Base-by-base conservation (phyloP, 345 rosid species). In the Tarenaya hassleriana region DNA sequence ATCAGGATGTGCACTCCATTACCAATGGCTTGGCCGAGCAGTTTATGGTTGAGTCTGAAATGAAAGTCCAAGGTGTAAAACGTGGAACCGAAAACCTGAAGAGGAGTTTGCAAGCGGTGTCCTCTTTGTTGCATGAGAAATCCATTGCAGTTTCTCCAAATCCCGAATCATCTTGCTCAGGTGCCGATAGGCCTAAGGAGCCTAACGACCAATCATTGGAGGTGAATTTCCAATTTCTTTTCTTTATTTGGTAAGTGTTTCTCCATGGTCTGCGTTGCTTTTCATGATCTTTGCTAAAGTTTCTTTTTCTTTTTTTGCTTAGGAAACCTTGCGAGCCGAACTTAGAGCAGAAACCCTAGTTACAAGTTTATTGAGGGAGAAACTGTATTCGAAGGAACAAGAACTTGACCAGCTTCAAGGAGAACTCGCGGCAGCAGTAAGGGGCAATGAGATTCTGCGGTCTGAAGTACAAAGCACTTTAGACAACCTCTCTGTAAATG, bases 341-440 rank as follows among this genome's bases (percentile, higher is more conserved):
- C 81, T 92, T 34, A 85, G 75, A 80, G 80, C 88, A 5, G 98
- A 88, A 74, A 70, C 72, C 41, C 56, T 88, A 41, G 58, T 92
- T 27, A 88, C 91, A 4, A 71, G 63, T 68, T 71, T 92, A 57
- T 59, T 92, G 48, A 78, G 73, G 55, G 99, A 92, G 77, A 92
- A 88, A 73, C 71, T 88, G 34, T 85, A 77, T 60, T 80, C 82
- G 10, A 81, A 78, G 76, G 95, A 88, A 78, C 47, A 69, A 69
- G 95, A 92, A 71, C 80, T 78, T 15, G 89, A 88, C 54, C 95
- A 77, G 75, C 50, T 92, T 58, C 85, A 85, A 54, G 94, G 94
- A 47, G 94, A 92, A 72, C 48, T 88, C 27, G 90, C 95, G 14
- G 73, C 86, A 34, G 84, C 82, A 6, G 94, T 83, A 35, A 65